phyloP scores from a whole-genome alignment of 1,139 yeast genomes.

The Kazachstania sp. region DNA sequence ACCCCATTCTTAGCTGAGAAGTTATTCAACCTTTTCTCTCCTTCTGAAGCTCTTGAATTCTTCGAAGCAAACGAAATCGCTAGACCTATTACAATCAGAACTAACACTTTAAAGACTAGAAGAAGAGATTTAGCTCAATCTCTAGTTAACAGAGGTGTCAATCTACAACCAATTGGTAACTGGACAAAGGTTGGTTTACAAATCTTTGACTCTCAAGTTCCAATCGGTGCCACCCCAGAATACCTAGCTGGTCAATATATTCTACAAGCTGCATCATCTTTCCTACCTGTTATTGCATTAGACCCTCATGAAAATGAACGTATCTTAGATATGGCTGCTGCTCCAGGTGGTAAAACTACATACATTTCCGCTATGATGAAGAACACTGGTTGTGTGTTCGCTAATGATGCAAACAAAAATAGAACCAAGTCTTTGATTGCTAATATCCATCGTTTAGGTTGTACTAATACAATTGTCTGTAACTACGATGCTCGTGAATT shows the following conservation, averaged over 20 bases:
- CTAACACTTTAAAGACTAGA: constrained; percentile 88
- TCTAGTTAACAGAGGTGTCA: constrained; percentile 92
- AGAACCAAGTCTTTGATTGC: constrained; percentile 96
- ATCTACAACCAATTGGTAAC: constrained; percentile 89
- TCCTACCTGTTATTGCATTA: constrained; percentile 94
- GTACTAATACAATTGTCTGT: constrained; percentile 93
- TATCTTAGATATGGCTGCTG: constrained; percentile 97
- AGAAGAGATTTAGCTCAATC: constrained; percentile 95
- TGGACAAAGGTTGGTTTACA: constrained; percentile 99
- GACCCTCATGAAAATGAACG: constrained; percentile 96
- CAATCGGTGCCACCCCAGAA: constrained; percentile 99
- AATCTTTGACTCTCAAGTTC: constrained; percentile 95
- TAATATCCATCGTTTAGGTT: constrained; percentile 93
- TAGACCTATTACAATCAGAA: constrained; percentile 92
- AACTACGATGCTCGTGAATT: constrained; percentile 98
- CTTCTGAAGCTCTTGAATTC: constrained; percentile 94
- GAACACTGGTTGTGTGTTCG: constrained; percentile 94
- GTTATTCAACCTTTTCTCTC: constrained; percentile 80
- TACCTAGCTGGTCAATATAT: constrained; percentile 97
- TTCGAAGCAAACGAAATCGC: constrained; percentile 97
- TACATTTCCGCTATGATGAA: constrained; percentile 95
- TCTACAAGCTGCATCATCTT: constrained; percentile 96
- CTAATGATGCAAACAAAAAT: constrained; percentile 93
- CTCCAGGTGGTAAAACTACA: constrained; percentile 99
- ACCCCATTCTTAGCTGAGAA: constrained; percentile 91